These are phyloP conservation scores for Turritis glabra DNA, from an alignment of 345 rosid species.

Conservation along the genomic window DNA sequence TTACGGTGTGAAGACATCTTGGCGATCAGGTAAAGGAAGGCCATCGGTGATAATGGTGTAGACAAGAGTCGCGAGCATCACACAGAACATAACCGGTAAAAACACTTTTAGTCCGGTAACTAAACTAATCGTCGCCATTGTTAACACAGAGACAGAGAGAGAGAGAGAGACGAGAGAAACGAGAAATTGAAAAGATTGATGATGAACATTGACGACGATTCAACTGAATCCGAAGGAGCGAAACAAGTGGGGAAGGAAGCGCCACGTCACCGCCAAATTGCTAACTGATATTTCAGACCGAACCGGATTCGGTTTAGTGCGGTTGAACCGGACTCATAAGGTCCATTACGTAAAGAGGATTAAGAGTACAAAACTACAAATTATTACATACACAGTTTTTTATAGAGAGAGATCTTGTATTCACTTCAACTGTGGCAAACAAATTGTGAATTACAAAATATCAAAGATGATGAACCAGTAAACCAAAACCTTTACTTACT, in stretches of 20 bases:
- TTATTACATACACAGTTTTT: not conserved
- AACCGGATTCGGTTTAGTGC: not conserved
- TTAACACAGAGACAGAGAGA: not conserved
- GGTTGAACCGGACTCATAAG: not conserved
- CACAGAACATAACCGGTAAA: conserved; percentile 47
- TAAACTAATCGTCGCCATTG: conserved; percentile 46
- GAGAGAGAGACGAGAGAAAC: not conserved
- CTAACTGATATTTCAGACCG: not conserved
- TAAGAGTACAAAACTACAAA: no score
- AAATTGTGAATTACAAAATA: not conserved
- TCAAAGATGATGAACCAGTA: not conserved
- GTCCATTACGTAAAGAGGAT: no score
- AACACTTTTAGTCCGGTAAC: conserved; percentile 48
- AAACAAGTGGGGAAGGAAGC: conserved; percentile 35
- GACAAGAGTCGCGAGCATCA: conserved; percentile 56
- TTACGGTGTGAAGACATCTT: conserved; percentile 77
- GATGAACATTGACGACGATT: not conserved
- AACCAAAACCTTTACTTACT: not conserved
- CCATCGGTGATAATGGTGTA: conserved; percentile 66
- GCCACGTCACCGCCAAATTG: conserved; percentile 44
- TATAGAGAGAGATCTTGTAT: not conserved
- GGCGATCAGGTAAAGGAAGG: conserved; percentile 74
- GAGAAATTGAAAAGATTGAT: conserved; percentile 1
- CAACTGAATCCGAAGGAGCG: conserved; percentile 17
- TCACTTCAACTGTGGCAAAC: conserved; percentile 10